Base-by-base conservation (phyloP, 352 stramenopile genomes). In the Bremia lactucae region DNA sequence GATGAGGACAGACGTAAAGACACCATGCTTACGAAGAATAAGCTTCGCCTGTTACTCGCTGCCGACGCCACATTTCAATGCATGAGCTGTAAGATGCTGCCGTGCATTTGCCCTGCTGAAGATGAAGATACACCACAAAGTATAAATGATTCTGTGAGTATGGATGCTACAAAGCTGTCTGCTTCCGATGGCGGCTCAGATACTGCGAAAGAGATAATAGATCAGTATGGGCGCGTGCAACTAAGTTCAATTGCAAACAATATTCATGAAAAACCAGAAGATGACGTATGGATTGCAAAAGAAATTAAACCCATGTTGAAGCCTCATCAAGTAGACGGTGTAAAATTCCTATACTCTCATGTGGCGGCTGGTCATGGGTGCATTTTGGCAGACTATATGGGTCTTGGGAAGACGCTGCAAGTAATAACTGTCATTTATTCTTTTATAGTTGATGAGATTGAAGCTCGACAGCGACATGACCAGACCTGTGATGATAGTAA, bases 331-430 rank as follows among this genome's bases (percentile, higher is more conserved):
- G 49, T 71, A 2, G 66, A 81, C 35, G 81, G 81, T 14, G 65
- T 90, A 10, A 47, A 62, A 16, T 94, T 94, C 45, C 38, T 94
- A 23, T 56, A 79, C 42, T 52, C 61, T 2, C 60, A 91, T 39
- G 54, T 87, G 19, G 23, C 26, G 20, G 64, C 59, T 6, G 46
- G 67, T 28, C 68, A 66, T 46, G 82, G 82, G 8, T 94, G 82
- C 49, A 90, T 95, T 28, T 61, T 95, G 13, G 83, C 81, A 18
- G 83, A 95, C 59, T 92, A 93, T 49, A 95, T 95, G 83, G 83
- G 83, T 6, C 74, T 95, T 18, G 83, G 83, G 39, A 95, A 95
- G 61, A 95, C 83, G 31, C 49, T 95, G 21, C 77, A 93, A 52
- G 77, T 92, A 15, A 83, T 95, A 28, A 72, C 80, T 6, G 72